phyloP scores from a whole-genome alignment of 2,329 filamentous ascomycete genomes.

The Fusarium hostae region DNA sequence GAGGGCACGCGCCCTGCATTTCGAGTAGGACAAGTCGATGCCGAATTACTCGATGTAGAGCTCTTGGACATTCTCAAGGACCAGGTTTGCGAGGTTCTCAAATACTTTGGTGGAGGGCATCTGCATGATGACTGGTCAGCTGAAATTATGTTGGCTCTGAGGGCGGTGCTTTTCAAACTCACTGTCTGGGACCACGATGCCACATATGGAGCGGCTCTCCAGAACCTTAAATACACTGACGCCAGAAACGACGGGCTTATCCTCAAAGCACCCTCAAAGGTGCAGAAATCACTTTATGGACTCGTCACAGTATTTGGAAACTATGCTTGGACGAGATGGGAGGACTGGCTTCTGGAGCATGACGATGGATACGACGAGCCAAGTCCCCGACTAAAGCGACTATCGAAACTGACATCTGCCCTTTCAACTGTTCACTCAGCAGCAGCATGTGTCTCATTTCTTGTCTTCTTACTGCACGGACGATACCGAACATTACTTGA shows the following conservation, averaged over 20 bases:
- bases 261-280: constrained; percentile 75
- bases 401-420: constrained; percentile 76
- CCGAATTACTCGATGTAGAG: constrained; percentile 94
- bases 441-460: constrained; percentile 85
- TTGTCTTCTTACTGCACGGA: constrained; percentile 91
- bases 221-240: constrained; percentile 91
- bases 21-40: constrained; percentile 94
- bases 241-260: constrained; percentile 74
- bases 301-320: constrained; percentile 85
- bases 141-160: constrained; percentile 82
- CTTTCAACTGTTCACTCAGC: constrained; percentile 81
- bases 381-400: constrained; percentile 59
- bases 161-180: constrained; percentile 89
- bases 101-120: constrained; percentile 81
- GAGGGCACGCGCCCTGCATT: constrained; percentile 87
- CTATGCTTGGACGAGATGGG: constrained; percentile 93
- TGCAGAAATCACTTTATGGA: constrained; percentile 88
- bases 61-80: constrained; percentile 84
- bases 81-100: constrained; percentile 88
- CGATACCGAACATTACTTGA: constrained; percentile 92
- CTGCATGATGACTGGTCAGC: constrained; percentile 87
- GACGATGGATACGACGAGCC: constrained; percentile 79
- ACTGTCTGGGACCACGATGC: constrained; percentile 97
- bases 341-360: constrained; percentile 81
- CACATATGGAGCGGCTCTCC: constrained; percentile 91